Percentiles rank a stretch among this genome's conserved stretches.
Evolutionary conservation across 345 rosid species (phyloP).

Genomic region (Acer yangbiense): DNA sequence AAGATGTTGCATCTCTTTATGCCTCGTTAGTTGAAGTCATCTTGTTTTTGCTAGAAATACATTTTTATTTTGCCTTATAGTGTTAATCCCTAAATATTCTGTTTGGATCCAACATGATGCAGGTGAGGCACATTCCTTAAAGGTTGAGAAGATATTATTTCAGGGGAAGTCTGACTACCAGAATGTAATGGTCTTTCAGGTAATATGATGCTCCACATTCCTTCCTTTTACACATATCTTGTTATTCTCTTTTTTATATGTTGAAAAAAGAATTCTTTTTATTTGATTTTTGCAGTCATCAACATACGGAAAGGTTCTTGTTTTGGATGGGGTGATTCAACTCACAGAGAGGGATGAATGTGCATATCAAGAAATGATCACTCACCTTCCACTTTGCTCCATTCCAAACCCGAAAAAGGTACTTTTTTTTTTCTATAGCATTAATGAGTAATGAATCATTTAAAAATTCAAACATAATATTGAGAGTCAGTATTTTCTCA

Average conservation of each 20-base stretch:
- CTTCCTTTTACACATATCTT: not conserved
- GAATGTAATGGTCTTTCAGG: slow-evolving; percentile 91
- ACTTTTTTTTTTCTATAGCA: slow-evolving; percentile 1
- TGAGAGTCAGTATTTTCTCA: not conserved
- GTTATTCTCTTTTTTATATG: not conserved
- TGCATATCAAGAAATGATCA: slow-evolving; percentile 98
- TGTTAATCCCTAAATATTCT: not conserved
- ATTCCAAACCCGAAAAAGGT: slow-evolving; percentile 92
- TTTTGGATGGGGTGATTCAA: slow-evolving; percentile 95
- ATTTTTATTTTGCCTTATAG: not conserved
- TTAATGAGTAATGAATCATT: not conserved
- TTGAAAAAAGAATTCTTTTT: not conserved
- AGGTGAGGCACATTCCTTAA: slow-evolving; percentile 98
- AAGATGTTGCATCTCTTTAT: not conserved
- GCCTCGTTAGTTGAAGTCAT: not conserved
- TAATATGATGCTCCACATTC: slow-evolving; percentile 28
- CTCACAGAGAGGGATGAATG: slow-evolving; percentile 97
- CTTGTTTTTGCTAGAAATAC: not conserved
- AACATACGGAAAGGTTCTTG: slow-evolving; percentile 90
- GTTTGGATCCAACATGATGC: slow-evolving; percentile 20
- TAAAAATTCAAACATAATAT: not conserved
- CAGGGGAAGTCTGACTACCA: slow-evolving; percentile 92
- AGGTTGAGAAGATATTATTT: slow-evolving; percentile 78
- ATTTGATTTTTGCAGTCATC: slow-evolving; percentile 59
- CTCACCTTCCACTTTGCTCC: slow-evolving; percentile 94